Evolutionary conservation across 768 basidiomycete species (phyloP).

Genomic region (Calocybe indica): DNA sequence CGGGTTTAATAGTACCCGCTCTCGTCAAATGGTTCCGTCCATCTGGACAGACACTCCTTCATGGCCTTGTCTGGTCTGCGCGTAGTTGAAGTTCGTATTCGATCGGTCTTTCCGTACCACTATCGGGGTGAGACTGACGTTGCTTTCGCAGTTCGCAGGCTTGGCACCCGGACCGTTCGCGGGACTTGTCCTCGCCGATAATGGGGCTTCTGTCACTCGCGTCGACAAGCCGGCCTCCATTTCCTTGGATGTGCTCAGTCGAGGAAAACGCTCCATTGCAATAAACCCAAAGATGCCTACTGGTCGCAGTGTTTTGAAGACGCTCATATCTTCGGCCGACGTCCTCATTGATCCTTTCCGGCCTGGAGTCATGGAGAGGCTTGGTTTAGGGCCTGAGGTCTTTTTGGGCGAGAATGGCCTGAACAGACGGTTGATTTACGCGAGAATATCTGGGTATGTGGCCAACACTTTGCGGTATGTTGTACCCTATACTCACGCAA

Average conservation of each 20-base stretch:
- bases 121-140: neutral
- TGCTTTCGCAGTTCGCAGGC: slow-evolving; percentile 58
- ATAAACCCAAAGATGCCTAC: slow-evolving; percentile 58
- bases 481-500: slow-evolving; percentile 1
- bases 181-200: slow-evolving; percentile 72
- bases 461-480: neutral
- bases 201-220: slow-evolving; percentile 71
- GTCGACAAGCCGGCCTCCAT: slow-evolving; percentile 55
- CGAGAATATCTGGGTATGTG: slow-evolving; percentile 68
- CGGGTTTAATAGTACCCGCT: no score
- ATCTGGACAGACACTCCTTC: neutral
- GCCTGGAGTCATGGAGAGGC: slow-evolving; percentile 74
- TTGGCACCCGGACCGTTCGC: slow-evolving; percentile 80
- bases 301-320: slow-evolving; percentile 50
- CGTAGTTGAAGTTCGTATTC: slow-evolving; percentile 17
- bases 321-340: slow-evolving; percentile 62
- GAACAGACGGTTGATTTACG: slow-evolving; percentile 65
- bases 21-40: neutral
- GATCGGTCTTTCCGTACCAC: neutral
- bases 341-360: slow-evolving; percentile 81
- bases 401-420: slow-evolving; percentile 55
- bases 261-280: slow-evolving; percentile 72
- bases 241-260: slow-evolving; percentile 49
- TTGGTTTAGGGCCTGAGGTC: slow-evolving; percentile 71
- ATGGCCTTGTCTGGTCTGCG: slow-evolving; percentile 16